Percentiles rank a stretch among this genome's conserved stretches.
Conservation (phyloP, 805 yeast genomes). For the Candida boidinii region DNA sequence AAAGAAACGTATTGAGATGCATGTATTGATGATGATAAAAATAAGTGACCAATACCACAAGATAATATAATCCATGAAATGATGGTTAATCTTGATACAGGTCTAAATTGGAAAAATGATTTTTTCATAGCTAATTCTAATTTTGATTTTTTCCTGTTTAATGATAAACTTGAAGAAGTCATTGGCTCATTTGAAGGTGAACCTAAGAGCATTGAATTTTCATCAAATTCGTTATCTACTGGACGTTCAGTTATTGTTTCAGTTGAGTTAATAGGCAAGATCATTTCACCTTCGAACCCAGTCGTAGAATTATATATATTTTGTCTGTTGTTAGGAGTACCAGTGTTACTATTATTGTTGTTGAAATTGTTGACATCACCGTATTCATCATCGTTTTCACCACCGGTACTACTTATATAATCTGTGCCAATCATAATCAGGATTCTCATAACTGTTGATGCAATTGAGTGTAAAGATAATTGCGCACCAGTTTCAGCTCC, state of each 20-base stretch:
- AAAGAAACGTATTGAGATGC: constrained; percentile 11
- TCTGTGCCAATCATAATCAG: constrained; percentile 65
- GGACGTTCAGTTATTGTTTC: too few species aligned
- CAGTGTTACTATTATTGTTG: too few species aligned
- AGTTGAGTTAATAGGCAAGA: too few species aligned
- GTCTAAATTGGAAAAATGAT: constrained; percentile 6
- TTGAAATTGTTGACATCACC: constrained; percentile 4
- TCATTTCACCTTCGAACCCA: too few species aligned
- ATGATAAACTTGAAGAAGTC: too few species aligned
- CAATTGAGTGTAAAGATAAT: constrained; percentile 51
- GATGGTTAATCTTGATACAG: constrained; percentile 20
- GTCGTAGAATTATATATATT: too few species aligned
- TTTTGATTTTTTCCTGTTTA: too few species aligned
- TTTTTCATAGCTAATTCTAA: too few species aligned
- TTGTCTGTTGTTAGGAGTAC: too few species aligned
- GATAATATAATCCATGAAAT: constrained; percentile 15
- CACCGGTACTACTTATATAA: constrained; percentile 29
- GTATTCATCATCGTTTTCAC: constrained; percentile 21
- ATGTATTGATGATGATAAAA: constrained; percentile 19
- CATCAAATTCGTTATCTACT: too few species aligned
- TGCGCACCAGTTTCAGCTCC: constrained; percentile 25
- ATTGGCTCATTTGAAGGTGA: too few species aligned
- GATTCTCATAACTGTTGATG: constrained; percentile 66
- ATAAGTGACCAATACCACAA: constrained; percentile 21
- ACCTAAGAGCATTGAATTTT: too few species aligned